phyloP scores from a whole-genome alignment of 805 yeast genomes.

The Kuraishia capsulata region DNA sequence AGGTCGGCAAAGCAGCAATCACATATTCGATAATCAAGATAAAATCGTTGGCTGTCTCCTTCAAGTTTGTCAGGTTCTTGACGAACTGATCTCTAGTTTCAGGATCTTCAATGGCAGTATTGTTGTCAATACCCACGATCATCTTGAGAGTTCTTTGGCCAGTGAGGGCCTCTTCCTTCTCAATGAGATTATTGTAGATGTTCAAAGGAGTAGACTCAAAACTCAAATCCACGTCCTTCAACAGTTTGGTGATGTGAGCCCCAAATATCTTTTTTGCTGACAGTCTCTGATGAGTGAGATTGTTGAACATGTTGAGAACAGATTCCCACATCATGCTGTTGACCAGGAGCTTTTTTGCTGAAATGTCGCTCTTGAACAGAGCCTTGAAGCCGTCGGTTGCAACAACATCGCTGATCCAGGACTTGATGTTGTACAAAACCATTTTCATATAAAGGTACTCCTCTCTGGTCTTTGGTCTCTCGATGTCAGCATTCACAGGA shows the following conservation, averaged over 20 bases:
- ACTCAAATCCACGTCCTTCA: constrained; percentile 42
- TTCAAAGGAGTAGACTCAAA: constrained; percentile 75
- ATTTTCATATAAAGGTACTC: constrained; percentile 58
- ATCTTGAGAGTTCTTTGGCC: constrained; percentile 23
- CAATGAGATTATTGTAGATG: constrained; percentile 35
- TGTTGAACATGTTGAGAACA: constrained; percentile 31
- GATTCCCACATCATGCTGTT: constrained; percentile 32
- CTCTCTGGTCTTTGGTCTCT: constrained; percentile 40
- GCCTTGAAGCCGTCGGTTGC: constrained; percentile 13
- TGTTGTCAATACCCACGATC: constrained; percentile 18
- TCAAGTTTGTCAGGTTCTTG: constrained; percentile 58
- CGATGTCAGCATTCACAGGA: constrained; percentile 4
- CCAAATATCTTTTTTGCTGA: constrained; percentile 32
- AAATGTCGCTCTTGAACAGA: constrained; percentile 11
- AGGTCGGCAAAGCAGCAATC: constrained; percentile 42
- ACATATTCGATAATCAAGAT: constrained; percentile 40
- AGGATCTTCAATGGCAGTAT: constrained; percentile 71
- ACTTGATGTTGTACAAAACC: constrained; percentile 35
- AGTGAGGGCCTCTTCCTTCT: constrained; percentile 24
- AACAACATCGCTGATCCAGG: constrained; percentile 23
- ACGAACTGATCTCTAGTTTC: constrained; percentile 67
- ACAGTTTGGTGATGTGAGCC: constrained; percentile 24
- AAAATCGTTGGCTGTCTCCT: constrained; percentile 61
- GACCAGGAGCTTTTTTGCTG: constrained; percentile 3
- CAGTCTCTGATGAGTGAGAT: constrained; percentile 38